Evolutionary conservation across 2,329 filamentous ascomycete genomes (phyloP), one percentile per base, ranked within the genome.

Genomic region (Pseudocercospora fuligena): DNA sequence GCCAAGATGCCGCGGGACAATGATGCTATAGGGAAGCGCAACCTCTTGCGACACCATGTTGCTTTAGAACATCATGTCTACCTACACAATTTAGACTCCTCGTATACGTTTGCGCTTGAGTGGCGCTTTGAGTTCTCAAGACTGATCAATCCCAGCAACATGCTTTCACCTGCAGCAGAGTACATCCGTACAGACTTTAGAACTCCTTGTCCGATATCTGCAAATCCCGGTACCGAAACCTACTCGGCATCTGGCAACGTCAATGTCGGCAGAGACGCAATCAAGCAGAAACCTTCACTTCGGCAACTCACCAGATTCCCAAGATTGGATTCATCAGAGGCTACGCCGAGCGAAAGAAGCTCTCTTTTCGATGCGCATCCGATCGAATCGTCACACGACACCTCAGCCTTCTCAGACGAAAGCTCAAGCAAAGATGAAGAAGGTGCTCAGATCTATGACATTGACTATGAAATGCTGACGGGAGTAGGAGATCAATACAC

Each of bases 341-440:
- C 47, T 21, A 68, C 63, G 4, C 69, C 67, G 9, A 72, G 71
- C 60, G 64, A 72, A 11, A 64, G 72, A 59, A 72, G 72, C 60
- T 74, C 73, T 2, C 16, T 74, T 12, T 74, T 68, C 65, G 71
- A 73, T 59, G 68, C 68, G 27, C 58, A 51, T 63, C 70, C 61
- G 4, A 21, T 64, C 16, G n/a, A 36, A 49, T 46, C 23, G 14
- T 58, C 54, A 16, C 56, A 6, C n/a, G 21, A 58, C 8, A 58
- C 56, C 2, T 56, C 60, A 14, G 21, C n/a, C 19, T 25, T n/a
- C 19, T 36, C 47, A 6, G 56, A 33, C 25, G 29, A 58, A 25
- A 27, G 33, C 31, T 25, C 29, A 43, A 43, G n/a, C 56, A 40
- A 12, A 43, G 56, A 49, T n/a, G 19, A 21, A 23, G 54, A 40